Base-by-base conservation (phyloP, 2,329 filamentous ascomycete genomes). In the Botrytis elliptica region DNA sequence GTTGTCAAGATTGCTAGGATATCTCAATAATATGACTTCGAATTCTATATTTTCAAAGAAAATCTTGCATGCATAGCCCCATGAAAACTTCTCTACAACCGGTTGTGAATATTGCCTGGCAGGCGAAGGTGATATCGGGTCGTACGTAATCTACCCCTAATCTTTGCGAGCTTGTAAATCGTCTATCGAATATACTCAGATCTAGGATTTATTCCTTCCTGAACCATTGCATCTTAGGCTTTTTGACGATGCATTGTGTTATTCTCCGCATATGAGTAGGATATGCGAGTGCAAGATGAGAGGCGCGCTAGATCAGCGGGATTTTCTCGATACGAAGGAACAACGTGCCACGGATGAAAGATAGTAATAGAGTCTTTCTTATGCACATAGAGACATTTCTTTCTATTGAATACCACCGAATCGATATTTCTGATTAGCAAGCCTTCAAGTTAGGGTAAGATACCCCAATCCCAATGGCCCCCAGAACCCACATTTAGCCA, bases 191-290 rank as follows among this genome's bases (percentile, higher is more conserved):
- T 3, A 10, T 52, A 14, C 10, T 14, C 14, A 10, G 25, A 52
- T 1, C 2, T 52, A n/a, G 12, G 12, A 14, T n/a, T 52, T 7
- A n/a, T 25, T n/a, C 1, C n/a, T 52, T 52, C 9, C 5, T n/a
- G 4, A 52, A 52, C 5, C 22, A n/a, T 52, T n/a, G 4, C 4
- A 14, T 52, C 2, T 2, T n/a, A n/a, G 25, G 12, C 5, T 16
- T 1, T n/a, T 16, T 12, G 5, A 4, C 12, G 12, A n/a, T 52
- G 1, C 1, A n/a, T 14, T n/a, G 10, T 14, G 12, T n/a, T 3
- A 1, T 16, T 7, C 9, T 49, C 12, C 0, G 5, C 12, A 52
- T 14, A 5, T n/a, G 0, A 2, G 25, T 5, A 14, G 25, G 2
- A 16, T n/a, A n/a, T n/a, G 12, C 10, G 5, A 52, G 49, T 16